Evolutionary conservation across 2,329 filamentous ascomycete genomes (phyloP).

Genomic region (Stagonosporopsis rhizophila): DNA sequence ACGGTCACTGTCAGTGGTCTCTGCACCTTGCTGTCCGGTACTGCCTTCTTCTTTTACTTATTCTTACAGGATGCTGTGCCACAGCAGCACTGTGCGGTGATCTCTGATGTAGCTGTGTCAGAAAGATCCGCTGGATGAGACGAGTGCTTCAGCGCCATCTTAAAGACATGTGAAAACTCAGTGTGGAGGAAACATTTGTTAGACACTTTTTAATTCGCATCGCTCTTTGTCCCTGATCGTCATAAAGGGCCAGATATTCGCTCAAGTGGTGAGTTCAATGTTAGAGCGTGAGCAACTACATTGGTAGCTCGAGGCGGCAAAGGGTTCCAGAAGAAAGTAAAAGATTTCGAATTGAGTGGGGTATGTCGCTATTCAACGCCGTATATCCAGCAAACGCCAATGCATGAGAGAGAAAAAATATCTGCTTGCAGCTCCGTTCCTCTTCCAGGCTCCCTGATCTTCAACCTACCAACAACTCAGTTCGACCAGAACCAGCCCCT

Average conservation of each 20-base stretch:
- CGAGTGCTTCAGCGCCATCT: too few species aligned
- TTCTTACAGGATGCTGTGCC: too few species aligned
- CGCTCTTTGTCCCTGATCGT: not conserved
- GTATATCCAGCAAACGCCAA: not conserved
- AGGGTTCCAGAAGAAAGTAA: too few species aligned
- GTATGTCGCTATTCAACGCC: conserved; percentile 17
- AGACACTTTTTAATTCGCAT: too few species aligned
- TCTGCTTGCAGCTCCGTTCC: not conserved
- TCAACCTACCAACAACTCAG: not conserved
- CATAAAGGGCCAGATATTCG: not conserved
- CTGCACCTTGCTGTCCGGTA: too few species aligned
- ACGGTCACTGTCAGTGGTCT: too few species aligned
- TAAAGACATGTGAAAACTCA: too few species aligned
- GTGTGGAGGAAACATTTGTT: too few species aligned
- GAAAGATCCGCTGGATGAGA: too few species aligned
- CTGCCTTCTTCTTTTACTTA: too few species aligned
- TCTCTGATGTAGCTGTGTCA: too few species aligned
- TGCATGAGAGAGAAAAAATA: not conserved
- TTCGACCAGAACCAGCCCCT: conserved; percentile 46
- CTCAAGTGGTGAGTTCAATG: not conserved
- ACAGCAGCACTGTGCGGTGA: too few species aligned
- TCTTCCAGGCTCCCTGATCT: not conserved
- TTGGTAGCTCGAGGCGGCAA: not conserved
- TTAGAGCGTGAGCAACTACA: not conserved
- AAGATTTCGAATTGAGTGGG: conserved; percentile 6